Percentiles rank a stretch among this genome's conserved stretches.
phyloP scores from a whole-genome alignment of 495 filamentous ascomycete species.

The Aspergillus olivimuriae region DNA sequence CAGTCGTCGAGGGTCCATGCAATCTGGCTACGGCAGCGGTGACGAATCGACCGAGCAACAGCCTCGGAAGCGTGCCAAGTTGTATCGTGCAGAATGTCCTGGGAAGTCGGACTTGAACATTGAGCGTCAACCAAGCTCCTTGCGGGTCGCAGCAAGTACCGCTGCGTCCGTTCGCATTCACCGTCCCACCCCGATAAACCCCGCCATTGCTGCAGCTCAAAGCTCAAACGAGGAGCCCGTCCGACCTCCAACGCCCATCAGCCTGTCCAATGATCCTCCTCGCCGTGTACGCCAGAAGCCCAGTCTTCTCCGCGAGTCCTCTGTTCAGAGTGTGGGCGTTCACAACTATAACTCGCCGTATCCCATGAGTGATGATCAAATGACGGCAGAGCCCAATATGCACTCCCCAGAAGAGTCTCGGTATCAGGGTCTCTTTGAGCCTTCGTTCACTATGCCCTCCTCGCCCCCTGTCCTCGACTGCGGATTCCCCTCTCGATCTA shows the following conservation, averaged over 20 bases:
- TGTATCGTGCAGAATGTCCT: constrained; percentile 61
- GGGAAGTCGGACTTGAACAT: constrained; percentile 59
- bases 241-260: constrained; percentile 76
- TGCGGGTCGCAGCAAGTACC: constrained; percentile 84
- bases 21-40: constrained; percentile 59
- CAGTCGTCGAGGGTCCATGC: constrained; percentile 33
- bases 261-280: constrained; percentile 29
- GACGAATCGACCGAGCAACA: constrained; percentile 59
- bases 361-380: constrained; percentile 32
- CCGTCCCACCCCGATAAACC: constrained; percentile 61
- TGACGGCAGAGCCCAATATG: constrained; percentile 21
- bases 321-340: constrained; percentile 19
- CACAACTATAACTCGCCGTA: constrained; percentile 44
- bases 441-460: constrained; percentile 59
- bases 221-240: constrained; percentile 67
- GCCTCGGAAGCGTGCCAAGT: constrained; percentile 64
- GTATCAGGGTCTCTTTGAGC: constrained; percentile 43
- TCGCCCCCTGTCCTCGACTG: constrained; percentile 67
- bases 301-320: constrained; percentile 42
- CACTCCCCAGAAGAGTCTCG: constrained; percentile 42
- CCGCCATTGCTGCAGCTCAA: constrained; percentile 37
- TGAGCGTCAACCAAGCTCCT: constrained; percentile 64
- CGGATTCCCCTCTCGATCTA: constrained; percentile 57
- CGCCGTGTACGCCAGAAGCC: constrained; percentile 28
- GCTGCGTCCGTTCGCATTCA: constrained; percentile 82